Percentiles rank a stretch among this genome's conserved stretches.
phyloP scores from a whole-genome alignment of 1,139 yeast species.

The Zhuliangozyma parablackwelliae region DNA sequence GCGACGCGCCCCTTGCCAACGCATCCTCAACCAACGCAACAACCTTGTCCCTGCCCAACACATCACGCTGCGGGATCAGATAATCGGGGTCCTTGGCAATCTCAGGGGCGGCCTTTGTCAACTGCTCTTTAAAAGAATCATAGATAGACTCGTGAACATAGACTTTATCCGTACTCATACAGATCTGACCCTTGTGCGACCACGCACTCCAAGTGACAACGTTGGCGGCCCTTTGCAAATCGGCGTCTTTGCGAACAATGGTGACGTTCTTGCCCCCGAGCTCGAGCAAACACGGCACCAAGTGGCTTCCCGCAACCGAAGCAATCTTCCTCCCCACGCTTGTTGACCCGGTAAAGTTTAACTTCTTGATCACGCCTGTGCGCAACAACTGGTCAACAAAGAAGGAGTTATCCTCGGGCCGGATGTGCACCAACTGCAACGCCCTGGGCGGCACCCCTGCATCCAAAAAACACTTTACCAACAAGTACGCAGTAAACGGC shows the following conservation, averaged over 20 bases:
- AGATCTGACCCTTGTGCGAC: conserved; percentile 44
- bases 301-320: conserved; percentile 24
- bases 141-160: conserved; percentile 30
- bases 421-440: conserved; percentile 30
- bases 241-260: conserved; percentile 30
- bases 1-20: conserved; percentile 35
- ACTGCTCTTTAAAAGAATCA: conserved; percentile 18
- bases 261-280: conserved; percentile 42
- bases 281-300: conserved; percentile 38
- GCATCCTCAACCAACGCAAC: conserved; percentile 36
- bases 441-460: conserved; percentile 37
- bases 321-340: conserved; percentile 33
- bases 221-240: conserved; percentile 28
- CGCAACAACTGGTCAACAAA: conserved; percentile 24
- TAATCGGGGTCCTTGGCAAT: conserved; percentile 18
- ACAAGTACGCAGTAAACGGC: conserved; percentile 24
- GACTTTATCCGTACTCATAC: conserved; percentile 42
- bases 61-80: conserved; percentile 25
- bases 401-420: conserved; percentile 20
- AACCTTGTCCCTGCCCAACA: conserved; percentile 19
- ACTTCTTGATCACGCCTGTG: conserved; percentile 23
- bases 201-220: conserved; percentile 27
- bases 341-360: conserved; percentile 46
- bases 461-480: conserved; percentile 28
- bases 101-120: conserved; percentile 19